Base-by-base conservation (phyloP, 305 asterid genomes). In the Striga hermonthica region DNA sequence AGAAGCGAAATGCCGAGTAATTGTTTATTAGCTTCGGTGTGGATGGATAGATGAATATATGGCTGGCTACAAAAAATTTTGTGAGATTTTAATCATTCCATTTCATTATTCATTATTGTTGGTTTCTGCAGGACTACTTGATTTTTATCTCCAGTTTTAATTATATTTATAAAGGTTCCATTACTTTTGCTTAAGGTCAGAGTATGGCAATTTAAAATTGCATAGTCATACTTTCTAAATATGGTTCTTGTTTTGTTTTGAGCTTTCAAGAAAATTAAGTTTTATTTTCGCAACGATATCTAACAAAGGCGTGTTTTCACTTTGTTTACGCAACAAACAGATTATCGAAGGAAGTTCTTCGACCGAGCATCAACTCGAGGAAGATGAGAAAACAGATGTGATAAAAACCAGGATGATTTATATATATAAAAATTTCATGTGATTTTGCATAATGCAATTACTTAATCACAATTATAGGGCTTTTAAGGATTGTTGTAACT, bases 311-410 rank as follows among this genome's bases (percentile, higher is more conserved):
- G 56, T 50, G 28, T 50, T 49, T 6, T 37, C 61, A 22, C 12
- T 44, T 22, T n/a, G n/a, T n/a, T n/a, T 36, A 3, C 61, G 4
- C 64, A 55, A 44, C 57, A 6, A 39, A 31, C 84, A 85, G 93
- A 69, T 48, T 60, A 67, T 73, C 82, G 3, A 64, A 62, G 66
- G 74, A 80, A 59, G 80, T 12, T 16, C 72, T 12, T 16, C 72
- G 43, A 34, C 43, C 75, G 13, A 72, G 69, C 59, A 62, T 52
- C 50, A 69, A 37, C 75, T 14, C 44, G 50, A 65, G 67, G 44
- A 76, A 75, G 84, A 64, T 67, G n/a, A 70, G 80, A 64, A 69
- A 78, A 64, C 73, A 71, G 47, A 74, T 53, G 55, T 72, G 69
- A 66, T 41, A n/a, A 22, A 22, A 22, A 22, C 2, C 31, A 22